Evolutionary conservation across 768 basidiomycete genomes (phyloP).

Genomic region (Suillus bovinus): DNA sequence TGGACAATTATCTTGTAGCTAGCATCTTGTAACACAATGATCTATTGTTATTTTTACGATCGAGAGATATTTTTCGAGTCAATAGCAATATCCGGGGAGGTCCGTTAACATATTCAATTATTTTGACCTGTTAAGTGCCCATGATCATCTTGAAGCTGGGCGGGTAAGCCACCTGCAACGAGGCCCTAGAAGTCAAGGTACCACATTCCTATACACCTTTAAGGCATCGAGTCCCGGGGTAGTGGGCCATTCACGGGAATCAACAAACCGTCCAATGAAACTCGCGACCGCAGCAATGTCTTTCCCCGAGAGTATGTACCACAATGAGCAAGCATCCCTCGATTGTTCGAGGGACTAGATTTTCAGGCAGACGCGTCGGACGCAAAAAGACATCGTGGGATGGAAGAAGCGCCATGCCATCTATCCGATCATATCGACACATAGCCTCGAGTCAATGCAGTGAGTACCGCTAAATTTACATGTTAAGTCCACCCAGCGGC

Average conservation of each 20-base stretch:
- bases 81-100: not conserved
- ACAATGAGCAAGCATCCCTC: not conserved
- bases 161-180: too few relatives aligned
- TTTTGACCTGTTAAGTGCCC: not conserved
- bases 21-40: not conserved
- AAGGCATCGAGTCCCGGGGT: not conserved
- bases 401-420: not conserved
- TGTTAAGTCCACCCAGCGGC: not conserved
- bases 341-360: not conserved
- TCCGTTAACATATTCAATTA: not conserved
- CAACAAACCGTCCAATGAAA: not conserved
- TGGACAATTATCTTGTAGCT: not conserved
- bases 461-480: not conserved
- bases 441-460: not conserved
- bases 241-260: not conserved
- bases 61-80: not conserved
- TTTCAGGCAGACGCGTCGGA: not conserved
- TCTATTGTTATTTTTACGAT: not conserved
- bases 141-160: not conserved
- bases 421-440: not conserved
- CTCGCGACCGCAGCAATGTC: not conserved
- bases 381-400: not conserved
- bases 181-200: not conserved
- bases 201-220: not conserved
- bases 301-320: not conserved